Conservation (phyloP, 148 eudicot genomes). For the Camellia sinensis region DNA sequence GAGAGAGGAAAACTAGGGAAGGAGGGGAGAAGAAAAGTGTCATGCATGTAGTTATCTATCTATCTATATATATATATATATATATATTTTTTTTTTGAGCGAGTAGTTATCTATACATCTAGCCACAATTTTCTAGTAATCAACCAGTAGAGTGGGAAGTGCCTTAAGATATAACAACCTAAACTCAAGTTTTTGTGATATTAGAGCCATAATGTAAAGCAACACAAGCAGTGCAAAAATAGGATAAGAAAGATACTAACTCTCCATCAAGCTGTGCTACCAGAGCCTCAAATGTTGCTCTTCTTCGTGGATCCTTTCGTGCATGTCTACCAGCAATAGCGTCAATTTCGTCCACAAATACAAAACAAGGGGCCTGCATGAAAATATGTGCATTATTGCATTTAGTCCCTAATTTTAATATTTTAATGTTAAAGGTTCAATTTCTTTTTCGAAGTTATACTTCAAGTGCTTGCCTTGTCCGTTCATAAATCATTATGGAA, state of each 20-base stretch:
- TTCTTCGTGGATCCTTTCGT: slow-evolving; percentile 79
- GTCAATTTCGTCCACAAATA: slow-evolving; percentile 92
- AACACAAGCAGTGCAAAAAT: background rate
- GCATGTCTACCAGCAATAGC: slow-evolving; percentile 94
- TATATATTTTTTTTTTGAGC: too few relatives aligned
- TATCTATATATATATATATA: too few relatives aligned
- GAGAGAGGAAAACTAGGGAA: too few relatives aligned
- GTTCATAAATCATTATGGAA: background rate
- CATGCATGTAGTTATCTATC: too few relatives aligned
- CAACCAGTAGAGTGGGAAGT: background rate
- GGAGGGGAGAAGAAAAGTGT: too few relatives aligned
- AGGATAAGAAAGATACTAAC: slow-evolving; percentile 43
- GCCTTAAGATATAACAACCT: background rate
- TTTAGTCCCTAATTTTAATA: background rate
- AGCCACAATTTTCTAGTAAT: too few relatives aligned
- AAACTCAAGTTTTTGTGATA: background rate
- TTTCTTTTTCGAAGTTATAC: too few relatives aligned
- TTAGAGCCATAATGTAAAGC: background rate
- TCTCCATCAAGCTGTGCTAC: slow-evolving; percentile 89
- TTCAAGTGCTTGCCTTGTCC: too few relatives aligned
- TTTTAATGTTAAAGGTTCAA: too few relatives aligned
- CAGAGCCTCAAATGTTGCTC: slow-evolving; percentile 77
- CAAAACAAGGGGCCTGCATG: slow-evolving; percentile 82
- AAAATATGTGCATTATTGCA: slow-evolving; percentile 1
- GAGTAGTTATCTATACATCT: too few relatives aligned